Conservation (phyloP, 345 rosid species). For the Corchorus olitorius region DNA sequence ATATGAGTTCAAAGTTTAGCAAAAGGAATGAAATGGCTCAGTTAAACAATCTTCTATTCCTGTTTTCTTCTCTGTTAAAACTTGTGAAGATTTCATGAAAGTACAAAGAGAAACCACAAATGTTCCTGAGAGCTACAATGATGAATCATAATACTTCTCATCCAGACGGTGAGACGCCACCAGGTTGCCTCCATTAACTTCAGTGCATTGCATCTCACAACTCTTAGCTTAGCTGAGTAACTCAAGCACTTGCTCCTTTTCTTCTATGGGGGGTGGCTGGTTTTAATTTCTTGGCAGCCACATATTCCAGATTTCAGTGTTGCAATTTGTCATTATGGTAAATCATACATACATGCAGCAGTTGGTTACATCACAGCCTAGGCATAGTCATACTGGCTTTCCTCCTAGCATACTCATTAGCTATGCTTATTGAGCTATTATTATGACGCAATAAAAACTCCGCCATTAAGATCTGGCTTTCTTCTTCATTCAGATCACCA, state of each 20-base stretch:
- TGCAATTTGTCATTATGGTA: not conserved
- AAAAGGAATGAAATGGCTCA: not conserved
- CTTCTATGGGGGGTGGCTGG: not conserved
- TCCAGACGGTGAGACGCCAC: not conserved
- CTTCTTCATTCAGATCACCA: conserved; percentile 76
- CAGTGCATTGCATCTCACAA: not conserved
- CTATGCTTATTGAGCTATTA: conserved; percentile 64
- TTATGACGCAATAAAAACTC: conserved; percentile 90
- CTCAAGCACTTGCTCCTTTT: not conserved
- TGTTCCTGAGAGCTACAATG: not conserved
- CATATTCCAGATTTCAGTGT: not conserved
- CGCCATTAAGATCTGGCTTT: conserved; percentile 73
- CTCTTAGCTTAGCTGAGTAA: not conserved
- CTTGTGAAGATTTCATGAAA: not conserved
- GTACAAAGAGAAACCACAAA: not conserved
- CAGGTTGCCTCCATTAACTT: not conserved
- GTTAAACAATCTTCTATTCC: not conserved
- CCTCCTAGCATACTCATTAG: conserved; percentile 67
- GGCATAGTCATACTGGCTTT: conserved; percentile 32
- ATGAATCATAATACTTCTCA: not conserved
- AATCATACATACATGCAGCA: not conserved
- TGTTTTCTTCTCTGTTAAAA: not conserved
- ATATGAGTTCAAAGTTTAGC: not conserved
- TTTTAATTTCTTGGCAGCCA: not conserved
- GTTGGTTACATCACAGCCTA: conserved; percentile 34